Conservation (phyloP, 164 flowering plant genomes). For the Kingdonia uniflora region DNA sequence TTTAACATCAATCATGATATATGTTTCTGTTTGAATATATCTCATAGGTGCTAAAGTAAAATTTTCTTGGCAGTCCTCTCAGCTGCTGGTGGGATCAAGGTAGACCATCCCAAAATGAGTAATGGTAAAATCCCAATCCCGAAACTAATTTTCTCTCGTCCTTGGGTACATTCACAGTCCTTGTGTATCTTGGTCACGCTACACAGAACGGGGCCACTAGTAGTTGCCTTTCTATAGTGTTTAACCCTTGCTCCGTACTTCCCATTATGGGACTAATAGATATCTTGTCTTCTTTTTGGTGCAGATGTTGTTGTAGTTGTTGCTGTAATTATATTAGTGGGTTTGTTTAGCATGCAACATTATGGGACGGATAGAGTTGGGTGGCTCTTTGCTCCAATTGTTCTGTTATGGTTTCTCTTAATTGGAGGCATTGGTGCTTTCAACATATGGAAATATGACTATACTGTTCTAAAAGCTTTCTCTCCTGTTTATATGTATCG, state of each 20-base stretch:
- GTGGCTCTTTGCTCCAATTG: conserved; percentile 95
- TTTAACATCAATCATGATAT: no score
- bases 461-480: conserved; percentile 70
- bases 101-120: conserved; percentile 65
- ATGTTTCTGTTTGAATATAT: no score
- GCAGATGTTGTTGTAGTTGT: conserved; percentile 84
- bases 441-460: conserved; percentile 79
- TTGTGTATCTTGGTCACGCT: no score
- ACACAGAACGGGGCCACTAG: no score
- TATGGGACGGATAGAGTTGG: conserved; percentile 92
- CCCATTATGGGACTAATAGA: neutral
- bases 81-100: conserved; percentile 93
- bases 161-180: no score
- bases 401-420: conserved; percentile 83
- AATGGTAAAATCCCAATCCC: conserved; percentile 35
- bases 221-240: no score
- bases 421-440: conserved; percentile 86
- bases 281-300: conserved; percentile 5
- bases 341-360: conserved; percentile 93
- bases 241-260: no score
- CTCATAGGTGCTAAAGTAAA: neutral
- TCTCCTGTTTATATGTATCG: conserved; percentile 75
- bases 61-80: conserved; percentile 63
- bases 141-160: neutral
- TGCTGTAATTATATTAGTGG: conserved; percentile 67